phyloP scores from a whole-genome alignment of 352 stramenopile species.

The Phytophthora tubulina region DNA sequence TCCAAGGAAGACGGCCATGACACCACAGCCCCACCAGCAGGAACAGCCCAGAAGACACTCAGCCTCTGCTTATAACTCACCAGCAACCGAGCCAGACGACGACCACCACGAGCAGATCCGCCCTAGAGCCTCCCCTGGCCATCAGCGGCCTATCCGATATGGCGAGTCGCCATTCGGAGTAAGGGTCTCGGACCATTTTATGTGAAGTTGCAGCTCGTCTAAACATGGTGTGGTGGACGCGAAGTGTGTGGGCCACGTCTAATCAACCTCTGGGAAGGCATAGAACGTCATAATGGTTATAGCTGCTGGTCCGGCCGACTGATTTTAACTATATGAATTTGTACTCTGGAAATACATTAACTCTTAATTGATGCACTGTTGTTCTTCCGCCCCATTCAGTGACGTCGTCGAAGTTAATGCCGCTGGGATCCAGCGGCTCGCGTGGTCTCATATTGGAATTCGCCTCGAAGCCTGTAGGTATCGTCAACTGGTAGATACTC shows the following conservation, averaged over 20 bases:
- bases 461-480: constrained; percentile 6
- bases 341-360: constrained; percentile 14
- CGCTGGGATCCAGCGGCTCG: constrained; percentile 9
- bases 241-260: constrained; percentile 29
- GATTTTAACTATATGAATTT: background rate
- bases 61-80: too few species aligned
- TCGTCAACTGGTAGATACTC: constrained; percentile 9
- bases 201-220: constrained; percentile 38
- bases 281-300: constrained; percentile 2
- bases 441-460: constrained; percentile 29
- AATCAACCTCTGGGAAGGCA: constrained; percentile 28
- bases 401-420: constrained; percentile 24
- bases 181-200: constrained; percentile 20
- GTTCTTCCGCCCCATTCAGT: constrained; percentile 1
- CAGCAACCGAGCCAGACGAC: background rate
- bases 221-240: constrained; percentile 36
- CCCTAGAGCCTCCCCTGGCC: constrained; percentile 4
- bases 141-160: background rate
- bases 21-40: background rate
- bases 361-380: background rate
- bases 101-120: background rate
- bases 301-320: too few species aligned
- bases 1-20: constrained; percentile 4
- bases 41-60: background rate
- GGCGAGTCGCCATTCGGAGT: constrained; percentile 2